Evolutionary conservation across 192 early-diverging fungal genomes (phyloP), one percentile per base, ranked within the genome.

Genomic region (Endogone sp.): DNA sequence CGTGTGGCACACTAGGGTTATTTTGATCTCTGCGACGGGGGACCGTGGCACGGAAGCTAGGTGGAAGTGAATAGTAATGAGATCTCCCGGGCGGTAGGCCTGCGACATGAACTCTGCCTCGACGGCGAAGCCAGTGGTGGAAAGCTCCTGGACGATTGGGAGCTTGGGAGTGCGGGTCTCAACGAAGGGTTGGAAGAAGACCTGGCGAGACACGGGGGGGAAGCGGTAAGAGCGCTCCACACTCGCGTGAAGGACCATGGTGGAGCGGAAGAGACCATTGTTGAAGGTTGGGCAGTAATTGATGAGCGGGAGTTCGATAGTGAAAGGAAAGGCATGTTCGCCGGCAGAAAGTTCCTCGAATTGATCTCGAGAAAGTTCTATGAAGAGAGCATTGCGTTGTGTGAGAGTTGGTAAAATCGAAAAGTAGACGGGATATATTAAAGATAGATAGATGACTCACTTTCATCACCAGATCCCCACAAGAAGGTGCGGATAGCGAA

Each of bases 261-360:
- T 16, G 9, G 37, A 49, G 37, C 1, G 37, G 37, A 49, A 49
- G 37, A 69, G 64, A 29, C 70, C 62, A 55, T 73, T 62, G 13
- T 70, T 30, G 61, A 73, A 72, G 4, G 70, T 32, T 4, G 70
- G 66, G 3, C 67, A 65, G 37, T 73, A 77, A 27, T 77, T 77
- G 6, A 77, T 49, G 4, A 77, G 49, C 3, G 75, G 75, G 37
- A 77, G 37, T 63, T 77, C 71, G 22, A 55, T 44, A 3, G 68
- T 62, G 66, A 77, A 77, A 28, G 71, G 71, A 9, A 65, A 73
- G 6, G 23, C 56, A 16, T 73, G 67, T 22, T 32, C 61, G 22
- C 75, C 75, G 24, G 60, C 56, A 6, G 37, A 49, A 16, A 49
- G 37, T 16, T 49, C 37, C 16, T 49, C 9, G 16, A 49, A 49